Evolutionary conservation across 2,329 filamentous ascomycete species (phyloP).

Genomic region (Verticillium nonalfalfae): DNA sequence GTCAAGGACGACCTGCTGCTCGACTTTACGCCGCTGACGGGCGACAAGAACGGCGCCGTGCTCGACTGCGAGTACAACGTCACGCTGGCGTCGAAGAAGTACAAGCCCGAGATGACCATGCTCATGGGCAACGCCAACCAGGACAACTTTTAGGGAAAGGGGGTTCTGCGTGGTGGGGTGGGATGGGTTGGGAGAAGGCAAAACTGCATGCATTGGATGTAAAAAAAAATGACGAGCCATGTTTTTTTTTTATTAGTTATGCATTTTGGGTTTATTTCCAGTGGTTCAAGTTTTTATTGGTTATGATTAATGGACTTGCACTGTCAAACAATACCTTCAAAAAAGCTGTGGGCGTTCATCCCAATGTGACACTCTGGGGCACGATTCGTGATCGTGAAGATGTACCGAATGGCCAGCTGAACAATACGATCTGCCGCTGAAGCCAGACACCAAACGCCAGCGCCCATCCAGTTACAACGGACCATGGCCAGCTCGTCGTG

Average conservation of each 20-base stretch:
- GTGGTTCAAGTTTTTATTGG: too few species aligned
- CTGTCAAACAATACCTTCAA: too few species aligned
- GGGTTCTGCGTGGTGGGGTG: neutral
- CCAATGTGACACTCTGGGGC: too few species aligned
- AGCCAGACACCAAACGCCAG: too few species aligned
- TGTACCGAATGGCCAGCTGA: too few species aligned
- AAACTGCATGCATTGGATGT: neutral
- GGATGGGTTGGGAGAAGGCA: neutral
- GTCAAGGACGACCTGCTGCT: constrained; percentile 44
- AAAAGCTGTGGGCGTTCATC: too few species aligned
- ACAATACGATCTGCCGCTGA: too few species aligned
- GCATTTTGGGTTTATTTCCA: neutral
- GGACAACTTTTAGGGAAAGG: constrained; percentile 9
- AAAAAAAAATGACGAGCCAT: neutral
- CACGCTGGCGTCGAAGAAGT: constrained; percentile 15
- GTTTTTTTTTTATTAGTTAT: neutral
- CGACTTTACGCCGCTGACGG: constrained; percentile 34
- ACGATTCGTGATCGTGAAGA: too few species aligned
- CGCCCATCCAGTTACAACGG: too few species aligned
- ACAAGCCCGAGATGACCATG: constrained; percentile 15
- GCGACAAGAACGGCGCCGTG: constrained; percentile 21
- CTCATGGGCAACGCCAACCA: constrained; percentile 13
- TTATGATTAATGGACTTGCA: neutral
- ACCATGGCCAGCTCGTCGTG: too few species aligned
- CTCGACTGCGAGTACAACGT: constrained; percentile 24